These are phyloP conservation scores for Lepiota brunneoincarnata DNA, from an alignment of 768 basidiomycete genomes.

Conservation along the genomic window DNA sequence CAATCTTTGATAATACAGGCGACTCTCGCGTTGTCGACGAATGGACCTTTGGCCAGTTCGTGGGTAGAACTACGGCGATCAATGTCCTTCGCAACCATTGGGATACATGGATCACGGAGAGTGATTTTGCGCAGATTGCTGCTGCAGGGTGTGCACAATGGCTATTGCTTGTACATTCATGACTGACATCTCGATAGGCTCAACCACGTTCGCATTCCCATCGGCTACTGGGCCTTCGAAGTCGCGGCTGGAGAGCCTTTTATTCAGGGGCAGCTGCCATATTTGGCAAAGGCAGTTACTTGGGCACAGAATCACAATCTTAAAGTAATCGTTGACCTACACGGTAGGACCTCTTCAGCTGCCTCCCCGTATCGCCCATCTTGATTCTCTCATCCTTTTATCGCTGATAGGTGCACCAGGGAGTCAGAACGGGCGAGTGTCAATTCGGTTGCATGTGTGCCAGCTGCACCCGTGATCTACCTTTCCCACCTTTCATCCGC, in stretches of 20 bases:
- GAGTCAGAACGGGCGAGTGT: constrained; percentile 72
- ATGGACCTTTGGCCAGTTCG: constrained; percentile 71
- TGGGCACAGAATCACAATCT: constrained; percentile 73
- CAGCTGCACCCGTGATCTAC: constrained; percentile 9
- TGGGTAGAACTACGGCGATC: constrained; percentile 47
- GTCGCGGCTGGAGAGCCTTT: constrained; percentile 76
- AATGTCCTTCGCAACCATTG: constrained; percentile 63
- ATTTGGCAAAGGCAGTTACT: constrained; percentile 58
- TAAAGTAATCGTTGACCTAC: constrained; percentile 81
- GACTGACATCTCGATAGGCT: constrained; percentile 40
- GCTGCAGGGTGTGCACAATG: constrained; percentile 58
- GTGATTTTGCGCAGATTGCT: constrained; percentile 73
- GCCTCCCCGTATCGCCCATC: neutral
- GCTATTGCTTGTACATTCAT: neutral
- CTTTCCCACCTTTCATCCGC: neutral
- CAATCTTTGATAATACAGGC: constrained; percentile 68
- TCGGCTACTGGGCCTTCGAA: constrained; percentile 91
- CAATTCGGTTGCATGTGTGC: neutral
- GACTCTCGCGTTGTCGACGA: constrained; percentile 64
- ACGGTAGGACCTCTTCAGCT: constrained; percentile 32
- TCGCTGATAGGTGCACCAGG: constrained; percentile 60
- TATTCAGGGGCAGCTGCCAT: constrained; percentile 73
- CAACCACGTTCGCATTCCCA: constrained; percentile 81
- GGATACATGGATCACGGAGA: constrained; percentile 82
- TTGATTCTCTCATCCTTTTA: constrained; percentile 11